Evolutionary conservation across 495 filamentous ascomycete genomes (phyloP), one percentile per base, ranked within the genome.

Genomic region (Xylaria flabelliformis): DNA sequence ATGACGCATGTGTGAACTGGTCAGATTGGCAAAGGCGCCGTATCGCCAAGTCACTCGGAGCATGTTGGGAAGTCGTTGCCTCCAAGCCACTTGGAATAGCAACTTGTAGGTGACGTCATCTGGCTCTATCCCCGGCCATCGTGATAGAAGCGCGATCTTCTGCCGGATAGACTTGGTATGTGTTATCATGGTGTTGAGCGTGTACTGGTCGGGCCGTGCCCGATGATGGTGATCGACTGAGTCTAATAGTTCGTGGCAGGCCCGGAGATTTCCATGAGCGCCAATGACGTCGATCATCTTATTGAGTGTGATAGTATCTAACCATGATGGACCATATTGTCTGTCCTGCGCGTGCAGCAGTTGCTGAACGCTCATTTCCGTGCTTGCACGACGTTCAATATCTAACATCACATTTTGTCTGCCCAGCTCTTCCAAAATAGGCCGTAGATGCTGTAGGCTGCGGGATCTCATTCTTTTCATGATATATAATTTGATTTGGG

Each of bases 41-140:
- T 82, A 84, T 62, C 82, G 80, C 77, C 78, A 85, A 50, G 82
- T 58, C 21, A 80, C 80, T 64, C 79, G 74, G 50, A 82, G 55
- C 65, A 81, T 70, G 55, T 84, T 80, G 34, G 80, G 81, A 56
- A 70, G 79, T 9, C 68, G 69, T n/a, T 55, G 39, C 59, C 26
- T 67, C 72, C 77, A 80, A 9, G 78, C 81, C 46, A 73, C 12
- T 51, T 77, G 69, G 64, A 82, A 82, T 34, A 86, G 76, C 4
- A 78, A 15, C 19, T 79, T 61, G 51, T 76, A 81, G 2, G 79
- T 77, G 51, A 70, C 36, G 0, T 1, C 9, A 34, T 82, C 75
- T 19, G 70, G 74, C 1, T 29, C 24, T 12, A 77, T 5, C n/a
- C 29, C n/a, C 3, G 65, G 70, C 73, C 69, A 74, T 39, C 68